Conservation (phyloP, 1,284 basidiomycete genomes). For the Nidula niveotomentosa region DNA sequence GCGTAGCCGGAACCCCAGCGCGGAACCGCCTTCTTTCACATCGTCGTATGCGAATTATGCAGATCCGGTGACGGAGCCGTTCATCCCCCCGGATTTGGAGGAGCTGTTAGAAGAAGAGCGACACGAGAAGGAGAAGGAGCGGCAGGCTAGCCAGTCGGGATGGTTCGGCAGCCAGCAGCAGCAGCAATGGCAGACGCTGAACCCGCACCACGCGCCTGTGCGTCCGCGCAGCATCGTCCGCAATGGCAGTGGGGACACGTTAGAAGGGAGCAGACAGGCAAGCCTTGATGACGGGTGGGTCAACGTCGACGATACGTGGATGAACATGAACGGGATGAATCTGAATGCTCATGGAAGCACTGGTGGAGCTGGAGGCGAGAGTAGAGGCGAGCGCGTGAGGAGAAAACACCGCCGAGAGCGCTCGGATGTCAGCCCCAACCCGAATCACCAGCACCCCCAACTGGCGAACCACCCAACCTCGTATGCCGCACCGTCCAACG, state of each 20-base stretch:
- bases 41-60: too few species aligned
- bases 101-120: not conserved
- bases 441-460: too few species aligned
- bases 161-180: constrained; percentile 1
- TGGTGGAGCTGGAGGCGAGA: too few species aligned
- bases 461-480: not conserved
- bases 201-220: constrained; percentile 9
- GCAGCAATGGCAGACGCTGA: constrained; percentile 5
- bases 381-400: too few species aligned
- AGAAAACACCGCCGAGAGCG: too few species aligned
- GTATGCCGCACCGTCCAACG: not conserved
- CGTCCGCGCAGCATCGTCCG: not conserved
- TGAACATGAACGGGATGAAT: constrained; percentile 3
- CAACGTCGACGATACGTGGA: constrained; percentile 1
- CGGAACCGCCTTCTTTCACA: not conserved
- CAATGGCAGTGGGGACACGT: not conserved
- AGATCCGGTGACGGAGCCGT: too few species aligned
- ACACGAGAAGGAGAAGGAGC: constrained; percentile 1
- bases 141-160: constrained; percentile 3
- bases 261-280: not conserved
- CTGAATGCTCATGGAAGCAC: not conserved
- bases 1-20: not conserved
- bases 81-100: not conserved
- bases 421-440: too few species aligned
- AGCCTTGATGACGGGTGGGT: too few species aligned